Conservation (phyloP, 1,139 yeast genomes). For the Suhomyces guaymorum region DNA sequence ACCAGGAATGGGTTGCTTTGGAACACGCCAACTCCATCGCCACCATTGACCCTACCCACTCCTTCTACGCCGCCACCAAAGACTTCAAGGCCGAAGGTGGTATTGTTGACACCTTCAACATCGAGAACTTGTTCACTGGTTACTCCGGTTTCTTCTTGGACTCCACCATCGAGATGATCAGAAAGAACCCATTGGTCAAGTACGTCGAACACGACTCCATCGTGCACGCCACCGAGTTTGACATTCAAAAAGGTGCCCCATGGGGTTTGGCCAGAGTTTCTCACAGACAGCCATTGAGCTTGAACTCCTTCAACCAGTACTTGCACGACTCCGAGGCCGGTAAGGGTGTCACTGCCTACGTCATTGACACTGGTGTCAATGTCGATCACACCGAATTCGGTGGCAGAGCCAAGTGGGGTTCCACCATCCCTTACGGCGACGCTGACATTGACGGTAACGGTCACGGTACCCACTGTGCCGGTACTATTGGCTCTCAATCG, state of each 20-base stretch:
- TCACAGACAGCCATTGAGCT: constrained; percentile 74
- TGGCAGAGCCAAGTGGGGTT: constrained; percentile 94
- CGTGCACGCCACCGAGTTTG: constrained; percentile 65
- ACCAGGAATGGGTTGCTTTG: constrained; percentile 61
- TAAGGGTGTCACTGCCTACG: constrained; percentile 87
- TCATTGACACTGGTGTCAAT: constrained; percentile 91
- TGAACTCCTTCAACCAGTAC: constrained; percentile 84
- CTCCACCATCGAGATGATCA: constrained; percentile 67
- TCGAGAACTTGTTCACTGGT: constrained; percentile 58
- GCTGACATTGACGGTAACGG: constrained; percentile 89
- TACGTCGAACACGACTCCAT: constrained; percentile 79
- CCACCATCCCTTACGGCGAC: constrained; percentile 83
- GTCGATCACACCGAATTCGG: constrained; percentile 78
- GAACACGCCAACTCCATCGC: constrained; percentile 43
- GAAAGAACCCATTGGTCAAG: constrained; percentile 70
- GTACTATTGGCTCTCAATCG: constrained; percentile 71
- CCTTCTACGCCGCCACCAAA: constrained; percentile 42
- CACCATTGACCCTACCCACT: constrained; percentile 29
- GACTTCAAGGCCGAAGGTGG: constrained; percentile 51
- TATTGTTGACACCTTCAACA: constrained; percentile 62
- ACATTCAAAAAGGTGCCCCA: constrained; percentile 79
- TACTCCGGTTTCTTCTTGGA: constrained; percentile 77
- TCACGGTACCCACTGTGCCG: constrained; percentile 91
- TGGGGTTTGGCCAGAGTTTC: constrained; percentile 97
- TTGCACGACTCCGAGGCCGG: constrained; percentile 84